These are phyloP conservation scores for Chimonanthus salicifolius DNA, from an alignment of 164 flowering plant species.

Conservation along the genomic window DNA sequence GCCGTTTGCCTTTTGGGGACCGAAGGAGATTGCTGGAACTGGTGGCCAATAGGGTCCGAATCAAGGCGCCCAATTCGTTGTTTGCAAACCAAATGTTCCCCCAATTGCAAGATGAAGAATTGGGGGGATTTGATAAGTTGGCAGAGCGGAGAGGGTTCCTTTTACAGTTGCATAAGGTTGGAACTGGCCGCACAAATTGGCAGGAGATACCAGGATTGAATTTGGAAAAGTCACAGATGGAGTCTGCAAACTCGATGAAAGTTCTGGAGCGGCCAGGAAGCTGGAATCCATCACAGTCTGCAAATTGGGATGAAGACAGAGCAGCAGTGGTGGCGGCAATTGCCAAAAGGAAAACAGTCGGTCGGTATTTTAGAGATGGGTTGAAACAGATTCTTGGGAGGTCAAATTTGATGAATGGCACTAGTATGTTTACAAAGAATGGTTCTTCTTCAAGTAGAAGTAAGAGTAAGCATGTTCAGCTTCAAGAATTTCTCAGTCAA, in stretches of 20 bases:
- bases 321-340: not conserved
- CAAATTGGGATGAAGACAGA: conserved; percentile 30
- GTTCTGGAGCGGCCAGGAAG: conserved; percentile 30
- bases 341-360: conserved; percentile 40
- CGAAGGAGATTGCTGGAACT: conserved; percentile 61
- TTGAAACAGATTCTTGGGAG: conserved; percentile 54
- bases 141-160: conserved; percentile 45
- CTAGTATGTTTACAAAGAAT: conserved; percentile 19
- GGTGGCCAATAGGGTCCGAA: conserved; percentile 46
- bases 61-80: conserved; percentile 32
- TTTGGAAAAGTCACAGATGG: conserved; percentile 33
- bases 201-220: conserved; percentile 21
- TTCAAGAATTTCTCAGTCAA: conserved; percentile 59
- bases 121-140: conserved; percentile 34
- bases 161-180: conserved; percentile 36
- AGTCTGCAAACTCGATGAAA: conserved; percentile 38
- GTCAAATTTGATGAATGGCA: conserved; percentile 32
- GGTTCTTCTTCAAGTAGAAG: conserved; percentile 33
- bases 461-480: conserved; percentile 56
- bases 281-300: conserved; percentile 47
- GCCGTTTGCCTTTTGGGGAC: conserved; percentile 65
- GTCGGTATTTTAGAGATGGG: conserved; percentile 45
- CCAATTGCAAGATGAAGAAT: conserved; percentile 22
- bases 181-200: conserved; percentile 24
- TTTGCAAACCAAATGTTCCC: conserved; percentile 45